Percentiles rank a stretch among this genome's conserved stretches.
These are phyloP conservation scores for Tetrahymena borealis DNA, from an alignment of 73 alveolate genomes.

Conservation along the genomic window DNA sequence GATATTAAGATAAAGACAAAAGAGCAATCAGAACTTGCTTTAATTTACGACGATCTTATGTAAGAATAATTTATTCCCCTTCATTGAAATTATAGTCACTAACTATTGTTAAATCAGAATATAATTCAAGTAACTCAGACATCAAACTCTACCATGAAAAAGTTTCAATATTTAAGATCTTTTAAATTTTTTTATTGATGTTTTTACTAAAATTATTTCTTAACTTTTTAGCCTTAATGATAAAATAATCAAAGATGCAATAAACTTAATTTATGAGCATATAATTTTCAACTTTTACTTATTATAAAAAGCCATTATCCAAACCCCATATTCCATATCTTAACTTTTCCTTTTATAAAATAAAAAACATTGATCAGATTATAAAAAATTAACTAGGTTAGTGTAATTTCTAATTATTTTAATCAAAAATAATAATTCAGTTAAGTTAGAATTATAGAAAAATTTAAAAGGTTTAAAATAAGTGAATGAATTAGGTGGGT, in stretches of 20 bases:
- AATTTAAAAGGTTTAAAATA: no score
- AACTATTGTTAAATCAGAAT: neutral
- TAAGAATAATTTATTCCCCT: neutral
- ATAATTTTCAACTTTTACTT: neutral
- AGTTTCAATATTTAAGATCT: neutral
- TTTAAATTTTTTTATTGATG: neutral
- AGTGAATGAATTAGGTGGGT: no score
- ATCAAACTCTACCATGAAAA: neutral
- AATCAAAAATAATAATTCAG: no score
- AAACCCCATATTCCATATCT: neutral
- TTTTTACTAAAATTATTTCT: neutral
- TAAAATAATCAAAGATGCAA: neutral
- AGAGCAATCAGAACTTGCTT: neutral
- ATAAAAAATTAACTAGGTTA: no score
- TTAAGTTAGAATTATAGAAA: no score
- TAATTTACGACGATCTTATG: neutral
- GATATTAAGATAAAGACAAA: neutral
- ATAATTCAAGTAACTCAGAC: neutral
- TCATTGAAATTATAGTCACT: neutral
- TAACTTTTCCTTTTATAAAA: neutral
- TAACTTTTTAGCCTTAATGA: neutral
- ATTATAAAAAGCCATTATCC: neutral
- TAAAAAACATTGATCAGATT: no score
- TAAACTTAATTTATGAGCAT: neutral
- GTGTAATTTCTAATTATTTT: no score